phyloP scores from a whole-genome alignment of 2,329 filamentous ascomycete species.

The Akanthomyces uredinophilus region DNA sequence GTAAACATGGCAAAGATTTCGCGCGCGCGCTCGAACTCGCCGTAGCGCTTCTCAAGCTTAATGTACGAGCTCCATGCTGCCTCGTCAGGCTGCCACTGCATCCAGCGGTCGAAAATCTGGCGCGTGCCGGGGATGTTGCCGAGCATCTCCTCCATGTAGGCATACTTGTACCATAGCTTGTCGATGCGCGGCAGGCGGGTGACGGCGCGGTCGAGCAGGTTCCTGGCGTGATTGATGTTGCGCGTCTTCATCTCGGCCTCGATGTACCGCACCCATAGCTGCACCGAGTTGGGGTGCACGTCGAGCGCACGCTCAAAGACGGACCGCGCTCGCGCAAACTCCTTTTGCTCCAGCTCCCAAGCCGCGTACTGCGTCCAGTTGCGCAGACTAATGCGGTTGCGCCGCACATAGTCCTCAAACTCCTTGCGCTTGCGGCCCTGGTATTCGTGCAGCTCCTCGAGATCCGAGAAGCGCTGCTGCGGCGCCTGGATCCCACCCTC shows the following conservation, averaged over 20 bases:
- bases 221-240: slow-evolving; percentile 95
- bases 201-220: slow-evolving; percentile 90
- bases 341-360: slow-evolving; percentile 98
- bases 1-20: slow-evolving; percentile 88
- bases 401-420: slow-evolving; percentile 95
- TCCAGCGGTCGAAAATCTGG: slow-evolving; percentile 96
- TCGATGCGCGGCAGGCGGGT: slow-evolving; percentile 85
- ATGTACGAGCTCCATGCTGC: slow-evolving; percentile 94
- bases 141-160: slow-evolving; percentile 97
- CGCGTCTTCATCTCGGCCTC: slow-evolving; percentile 90
- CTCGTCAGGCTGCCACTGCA: slow-evolving; percentile 97
- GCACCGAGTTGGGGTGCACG: slow-evolving; percentile 79
- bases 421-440: slow-evolving; percentile 94
- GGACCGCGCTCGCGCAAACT: slow-evolving; percentile 83
- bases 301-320: slow-evolving; percentile 95
- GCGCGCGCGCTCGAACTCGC: slow-evolving; percentile 84
- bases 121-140: slow-evolving; percentile 88
- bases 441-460: slow-evolving; percentile 96
- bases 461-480: slow-evolving; percentile 89
- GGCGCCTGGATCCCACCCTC: slow-evolving; percentile 83
- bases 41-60: slow-evolving; percentile 92
- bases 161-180: slow-evolving; percentile 99
- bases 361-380: slow-evolving; percentile 98
- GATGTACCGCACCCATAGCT: slow-evolving; percentile 87
- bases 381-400: slow-evolving; percentile 93